Base-by-base conservation (phyloP, 305 asterid species). In the Petunia hybrid region DNA sequence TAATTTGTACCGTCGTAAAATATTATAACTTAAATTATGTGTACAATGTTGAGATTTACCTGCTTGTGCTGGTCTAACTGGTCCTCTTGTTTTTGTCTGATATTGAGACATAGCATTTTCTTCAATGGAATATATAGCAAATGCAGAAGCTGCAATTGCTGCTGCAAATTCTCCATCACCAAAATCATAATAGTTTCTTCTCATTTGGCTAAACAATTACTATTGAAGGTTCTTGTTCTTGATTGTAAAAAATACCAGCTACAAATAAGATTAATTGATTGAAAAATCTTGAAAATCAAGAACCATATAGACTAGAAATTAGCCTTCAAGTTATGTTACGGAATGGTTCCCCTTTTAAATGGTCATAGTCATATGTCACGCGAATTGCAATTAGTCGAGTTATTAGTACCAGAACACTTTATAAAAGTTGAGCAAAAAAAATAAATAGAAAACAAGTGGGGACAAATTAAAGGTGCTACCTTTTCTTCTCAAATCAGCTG, bases 91-190 rank as follows among this genome's bases (percentile, higher is more conserved):
- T 51, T 43, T 63, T 56, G 41, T 80, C 35, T 22, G 69, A 83
- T 67, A 36, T 74, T 74, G 79, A 74, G 65, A 74, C 64, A 48
- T 64, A 14, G 65, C 1, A 13, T 74, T 74, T 82, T 84, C 91
- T 56, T 82, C 88, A 39, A 87, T 74, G 82, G 86, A 81, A 86
- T 85, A 85, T 82, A 93, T 86, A 64, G 95, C 95, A 81, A 87
- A 65, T 12, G 94, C 94, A n/a, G 95, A 86, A 80, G 98, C 97
- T 68, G 98, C 94, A 76, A 93, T 41, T 68, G 95, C 92, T 8
- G 91, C 79, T 22, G 92, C 92, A 78, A 87, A 87, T 40, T 85
- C 89, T 43, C 63, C 66, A 38, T 88, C 92, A 65, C 65, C 82
- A 5, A 74, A 74, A 42, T 43, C 53, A 13, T 84, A 83, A 77